Conservation (phyloP, 176 grass and related monocot species). For the Oryza australiensis region DNA sequence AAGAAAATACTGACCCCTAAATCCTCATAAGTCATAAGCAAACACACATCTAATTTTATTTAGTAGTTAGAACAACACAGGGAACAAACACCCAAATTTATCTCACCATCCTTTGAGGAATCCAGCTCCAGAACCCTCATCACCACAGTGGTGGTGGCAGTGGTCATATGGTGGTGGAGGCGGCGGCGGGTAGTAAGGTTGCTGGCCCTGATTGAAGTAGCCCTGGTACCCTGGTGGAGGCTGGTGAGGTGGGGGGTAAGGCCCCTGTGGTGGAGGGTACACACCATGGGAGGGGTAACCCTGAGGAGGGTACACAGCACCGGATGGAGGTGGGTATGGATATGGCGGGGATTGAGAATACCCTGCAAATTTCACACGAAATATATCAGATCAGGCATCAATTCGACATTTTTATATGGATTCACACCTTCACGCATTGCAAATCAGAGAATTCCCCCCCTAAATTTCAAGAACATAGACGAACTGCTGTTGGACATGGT, state of each 20-base stretch:
- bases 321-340: slow-evolving; percentile 25
- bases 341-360: slow-evolving; percentile 5
- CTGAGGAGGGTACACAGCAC: slow-evolving; percentile 27
- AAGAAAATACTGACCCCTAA: neutral
- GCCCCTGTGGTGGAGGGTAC: slow-evolving; percentile 33
- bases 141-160: neutral
- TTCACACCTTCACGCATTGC: neutral
- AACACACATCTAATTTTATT: neutral
- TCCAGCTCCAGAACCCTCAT: slow-evolving; percentile 2
- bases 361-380: slow-evolving; percentile 19
- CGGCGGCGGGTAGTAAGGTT: slow-evolving; percentile 29
- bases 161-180: neutral
- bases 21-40: neutral
- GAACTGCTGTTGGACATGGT: neutral
- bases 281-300: slow-evolving; percentile 15
- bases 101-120: slow-evolving; percentile 54
- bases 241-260: slow-evolving; percentile 8
- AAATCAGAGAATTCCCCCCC: neutral
- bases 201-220: slow-evolving; percentile 43
- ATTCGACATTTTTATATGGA: neutral
- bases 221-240: slow-evolving; percentile 48
- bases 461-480: neutral
- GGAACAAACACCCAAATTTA: neutral
- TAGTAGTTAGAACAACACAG: neutral
- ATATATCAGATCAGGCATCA: neutral